Percentiles rank a stretch among this genome's conserved stretches.
Evolutionary conservation across 805 yeast species (phyloP).

Genomic region (Candida sanyiensis): DNA sequence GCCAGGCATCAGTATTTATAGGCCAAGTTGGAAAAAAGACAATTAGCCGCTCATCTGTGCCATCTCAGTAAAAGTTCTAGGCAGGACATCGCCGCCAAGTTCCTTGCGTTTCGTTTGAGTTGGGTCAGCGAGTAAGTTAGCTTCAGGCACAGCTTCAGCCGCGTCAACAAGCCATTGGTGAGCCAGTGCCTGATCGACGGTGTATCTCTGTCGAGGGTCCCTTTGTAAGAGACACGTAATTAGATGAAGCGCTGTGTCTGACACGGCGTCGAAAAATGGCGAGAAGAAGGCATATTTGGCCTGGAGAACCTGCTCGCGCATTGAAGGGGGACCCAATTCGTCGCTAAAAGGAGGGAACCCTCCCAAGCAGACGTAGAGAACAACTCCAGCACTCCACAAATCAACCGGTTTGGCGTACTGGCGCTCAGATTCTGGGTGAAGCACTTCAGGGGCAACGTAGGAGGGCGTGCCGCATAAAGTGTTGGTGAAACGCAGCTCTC

Average conservation of each 20-base stretch:
- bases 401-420: constrained; percentile 69
- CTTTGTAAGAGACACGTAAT: constrained; percentile 56
- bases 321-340: constrained; percentile 71
- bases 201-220: constrained; percentile 65
- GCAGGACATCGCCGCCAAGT: constrained; percentile 23
- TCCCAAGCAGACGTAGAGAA: constrained; percentile 70
- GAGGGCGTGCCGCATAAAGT: constrained; percentile 86
- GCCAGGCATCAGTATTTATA: constrained; percentile 8
- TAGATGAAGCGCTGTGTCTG: constrained; percentile 59
- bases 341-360: constrained; percentile 87
- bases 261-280: constrained; percentile 73
- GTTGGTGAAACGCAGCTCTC: constrained; percentile 67
- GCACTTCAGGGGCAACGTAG: constrained; percentile 79
- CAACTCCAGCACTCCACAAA: constrained; percentile 78
- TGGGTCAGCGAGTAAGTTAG: no score
- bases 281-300: constrained; percentile 71
- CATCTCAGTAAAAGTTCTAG: constrained; percentile 35
- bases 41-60: constrained; percentile 24
- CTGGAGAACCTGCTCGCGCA: constrained; percentile 65
- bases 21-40: constrained; percentile 1
- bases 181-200: constrained; percentile 74
- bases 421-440: constrained; percentile 39
- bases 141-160: no score
- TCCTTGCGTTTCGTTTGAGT: no score
- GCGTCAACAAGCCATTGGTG: constrained; percentile 86